phyloP scores from a whole-genome alignment of 23 red algal genomes.

The Gracilaria gracilis region DNA sequence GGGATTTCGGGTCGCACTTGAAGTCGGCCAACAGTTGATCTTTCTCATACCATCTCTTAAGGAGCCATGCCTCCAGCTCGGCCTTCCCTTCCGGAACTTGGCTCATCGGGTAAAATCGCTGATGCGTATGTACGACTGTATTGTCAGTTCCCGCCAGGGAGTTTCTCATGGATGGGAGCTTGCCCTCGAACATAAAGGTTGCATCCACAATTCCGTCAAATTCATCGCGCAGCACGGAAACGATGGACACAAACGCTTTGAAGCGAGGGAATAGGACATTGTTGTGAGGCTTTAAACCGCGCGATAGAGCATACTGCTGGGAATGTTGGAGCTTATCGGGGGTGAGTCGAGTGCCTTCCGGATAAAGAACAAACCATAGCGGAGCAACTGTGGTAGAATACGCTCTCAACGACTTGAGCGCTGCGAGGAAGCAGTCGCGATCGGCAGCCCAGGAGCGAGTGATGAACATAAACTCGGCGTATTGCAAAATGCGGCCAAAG shows the following conservation, averaged over 20 bases:
- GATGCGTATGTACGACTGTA: slow-evolving; percentile 48
- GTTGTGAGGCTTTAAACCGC: slow-evolving; percentile 22
- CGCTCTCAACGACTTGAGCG: slow-evolving; percentile 34
- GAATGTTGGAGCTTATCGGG: slow-evolving; percentile 49
- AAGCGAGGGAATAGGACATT: slow-evolving; percentile 82
- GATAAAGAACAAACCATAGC: slow-evolving; percentile 73
- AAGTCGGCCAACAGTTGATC: slow-evolving; percentile 51
- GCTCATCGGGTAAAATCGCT: slow-evolving; percentile 41
- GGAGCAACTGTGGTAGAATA: slow-evolving; percentile 50
- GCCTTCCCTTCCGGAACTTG: slow-evolving; percentile 58
- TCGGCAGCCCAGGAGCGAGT: slow-evolving; percentile 66
- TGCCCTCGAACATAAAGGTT: slow-evolving; percentile 74
- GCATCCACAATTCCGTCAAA: slow-evolving; percentile 71
- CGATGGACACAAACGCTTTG: slow-evolving; percentile 72
- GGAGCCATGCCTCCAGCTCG: slow-evolving; percentile 57
- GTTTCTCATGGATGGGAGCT: slow-evolving; percentile 36
- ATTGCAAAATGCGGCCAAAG: slow-evolving; percentile 62
- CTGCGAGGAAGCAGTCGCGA: slow-evolving; percentile 16
- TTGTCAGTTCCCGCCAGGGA: slow-evolving; percentile 32
- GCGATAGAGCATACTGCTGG: slow-evolving; percentile 24
- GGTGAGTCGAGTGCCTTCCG: slow-evolving; percentile 76
- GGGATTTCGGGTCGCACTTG: slow-evolving; percentile 35
- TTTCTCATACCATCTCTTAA: slow-evolving; percentile 66
- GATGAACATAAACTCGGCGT: slow-evolving; percentile 69
- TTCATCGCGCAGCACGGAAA: slow-evolving; percentile 33